Evolutionary conservation across 2,329 filamentous ascomycete species (phyloP), one percentile per base, ranked within the genome.

Genomic region (Penicillium expansum): DNA sequence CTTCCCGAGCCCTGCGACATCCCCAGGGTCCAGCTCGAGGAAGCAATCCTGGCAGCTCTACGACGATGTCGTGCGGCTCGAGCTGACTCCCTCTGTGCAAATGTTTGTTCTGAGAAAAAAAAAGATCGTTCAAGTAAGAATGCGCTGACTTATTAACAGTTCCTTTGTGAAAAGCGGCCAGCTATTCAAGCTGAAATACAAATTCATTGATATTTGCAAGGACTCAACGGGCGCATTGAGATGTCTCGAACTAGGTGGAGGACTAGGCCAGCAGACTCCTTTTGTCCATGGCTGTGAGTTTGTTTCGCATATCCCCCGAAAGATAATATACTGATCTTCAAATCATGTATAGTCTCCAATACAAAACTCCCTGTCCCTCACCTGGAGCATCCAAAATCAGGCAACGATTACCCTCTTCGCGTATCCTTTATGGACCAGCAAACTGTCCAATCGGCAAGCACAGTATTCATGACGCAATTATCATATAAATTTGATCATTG

Each of bases 361-460:
- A 72, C 69, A 2, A 72, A 69, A 61, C 59, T 74, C 8, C 75
- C 75, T 7, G 71, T 77, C 24, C 75, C 75, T 14, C 75, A 77
- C 54, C 63, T 77, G 41, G 75, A 77, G 58, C 73, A 77, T 53
- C 75, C 75, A 1, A 75, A 74, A 57, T 65, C 71, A 14, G 65
- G 65, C 11, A 62, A 66, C 16, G 69, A 73, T 30, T 67, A 62
- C 18, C 71, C 74, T 4, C 69, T 75, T 5, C 70, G 74, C 27
- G 66, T 77, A 9, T 76, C 74, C 2, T 77, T 77, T 50, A 66
- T 77, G 18, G 75, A 77, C 22, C 72, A 76, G 29, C 75, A 77
- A 57, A 77, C 73, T n/a, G 67, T 77, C 0, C 75, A 77, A 39
- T 71, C 71, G 5, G 71, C 65, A 3, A 62, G 70, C 20, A 72